Evolutionary conservation across 495 filamentous ascomycete species (phyloP).

Genomic region (Apiosordaria backusii): DNA sequence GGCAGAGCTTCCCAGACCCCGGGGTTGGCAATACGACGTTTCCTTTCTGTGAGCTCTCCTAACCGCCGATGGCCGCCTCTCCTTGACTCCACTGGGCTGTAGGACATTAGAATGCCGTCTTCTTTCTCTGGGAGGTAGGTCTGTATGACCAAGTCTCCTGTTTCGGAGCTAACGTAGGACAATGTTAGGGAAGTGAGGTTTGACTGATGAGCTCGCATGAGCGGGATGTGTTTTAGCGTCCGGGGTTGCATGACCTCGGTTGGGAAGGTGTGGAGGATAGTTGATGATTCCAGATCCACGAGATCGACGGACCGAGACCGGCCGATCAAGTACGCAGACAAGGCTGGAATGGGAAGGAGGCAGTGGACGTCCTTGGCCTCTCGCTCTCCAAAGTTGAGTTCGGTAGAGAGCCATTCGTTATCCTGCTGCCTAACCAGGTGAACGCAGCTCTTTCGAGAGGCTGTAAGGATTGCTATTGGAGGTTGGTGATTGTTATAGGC

Average conservation of each 20-base stretch:
- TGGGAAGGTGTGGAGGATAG: constrained; percentile 52
- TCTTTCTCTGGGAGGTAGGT: constrained; percentile 51
- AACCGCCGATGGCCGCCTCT: constrained; percentile 34
- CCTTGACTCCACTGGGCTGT: constrained; percentile 23
- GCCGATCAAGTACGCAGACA: constrained; percentile 45
- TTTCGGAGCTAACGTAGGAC: constrained; percentile 51
- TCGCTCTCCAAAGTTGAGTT: constrained; percentile 33
- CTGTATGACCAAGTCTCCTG: constrained; percentile 53
- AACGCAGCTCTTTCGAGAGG: constrained; percentile 43
- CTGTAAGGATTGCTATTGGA: constrained; percentile 36
- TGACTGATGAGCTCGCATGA: constrained; percentile 41
- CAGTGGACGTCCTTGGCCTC: constrained; percentile 35
- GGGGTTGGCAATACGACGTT: constrained; percentile 42
- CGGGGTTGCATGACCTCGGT: constrained; percentile 54
- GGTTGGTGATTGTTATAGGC: constrained; percentile 9
- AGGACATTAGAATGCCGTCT: constrained; percentile 41
- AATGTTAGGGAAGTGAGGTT: constrained; percentile 52
- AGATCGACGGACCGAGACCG: constrained; percentile 50
- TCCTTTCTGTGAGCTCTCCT: constrained; percentile 37
- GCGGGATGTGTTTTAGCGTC: constrained; percentile 50
- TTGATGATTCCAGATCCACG: constrained; percentile 47
- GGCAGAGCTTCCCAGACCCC: constrained; percentile 48
- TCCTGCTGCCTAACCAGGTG: constrained; percentile 42
- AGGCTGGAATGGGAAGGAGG: constrained; percentile 41
- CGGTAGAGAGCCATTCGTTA: constrained; percentile 35